Conservation (phyloP, 106 monocot species). For the Posidonia australis region DNA sequence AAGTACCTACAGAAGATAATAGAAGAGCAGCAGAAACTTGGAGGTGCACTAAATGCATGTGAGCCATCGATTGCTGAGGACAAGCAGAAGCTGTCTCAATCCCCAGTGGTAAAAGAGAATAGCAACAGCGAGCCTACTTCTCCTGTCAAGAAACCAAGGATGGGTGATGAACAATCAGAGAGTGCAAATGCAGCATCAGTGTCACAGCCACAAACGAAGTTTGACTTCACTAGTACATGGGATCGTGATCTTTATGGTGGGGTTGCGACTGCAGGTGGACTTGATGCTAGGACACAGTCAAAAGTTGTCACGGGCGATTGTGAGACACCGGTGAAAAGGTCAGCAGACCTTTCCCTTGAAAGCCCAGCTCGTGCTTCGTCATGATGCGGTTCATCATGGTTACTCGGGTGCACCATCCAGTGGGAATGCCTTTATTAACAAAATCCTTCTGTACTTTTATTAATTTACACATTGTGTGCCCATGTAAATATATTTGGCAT, state of each 20-base stretch:
- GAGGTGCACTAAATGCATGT: conserved; percentile 13
- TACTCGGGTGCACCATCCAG: no score
- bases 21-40: conserved; percentile 70
- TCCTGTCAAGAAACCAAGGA: conserved; percentile 28
- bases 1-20: conserved; percentile 68
- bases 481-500: no score
- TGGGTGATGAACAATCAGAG: background rate
- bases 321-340: no score
- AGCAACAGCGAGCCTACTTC: background rate
- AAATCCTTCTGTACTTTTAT: no score
- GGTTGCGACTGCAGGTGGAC: background rate
- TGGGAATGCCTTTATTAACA: no score
- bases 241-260: background rate
- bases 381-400: no score
- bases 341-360: no score
- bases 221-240: background rate
- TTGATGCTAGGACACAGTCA: background rate
- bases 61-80: conserved; percentile 4
- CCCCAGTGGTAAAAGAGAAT: conserved; percentile 3
- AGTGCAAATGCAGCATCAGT: background rate
- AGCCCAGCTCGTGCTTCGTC: no score
- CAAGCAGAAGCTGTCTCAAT: conserved; percentile 5
- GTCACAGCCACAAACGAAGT: background rate
- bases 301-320: background rate
- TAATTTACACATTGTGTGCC: no score